Conservation (phyloP, 2,329 filamentous ascomycete species). For the Rasamsonia emersonii region DNA sequence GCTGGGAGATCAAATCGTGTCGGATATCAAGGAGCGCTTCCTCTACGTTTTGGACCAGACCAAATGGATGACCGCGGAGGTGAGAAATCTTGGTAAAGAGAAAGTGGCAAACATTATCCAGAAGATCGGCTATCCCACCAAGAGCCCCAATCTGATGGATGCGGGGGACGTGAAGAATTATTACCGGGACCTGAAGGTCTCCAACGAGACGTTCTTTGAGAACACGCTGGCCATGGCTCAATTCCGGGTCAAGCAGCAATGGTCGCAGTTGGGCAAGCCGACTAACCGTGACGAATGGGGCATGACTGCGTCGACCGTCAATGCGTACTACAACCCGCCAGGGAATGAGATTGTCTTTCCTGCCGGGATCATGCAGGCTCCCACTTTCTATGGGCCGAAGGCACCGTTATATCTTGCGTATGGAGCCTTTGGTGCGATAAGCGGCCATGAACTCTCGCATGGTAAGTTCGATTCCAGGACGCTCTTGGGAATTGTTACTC, state of each 20-base stretch:
- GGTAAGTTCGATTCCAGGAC: slow-evolving; percentile 18
- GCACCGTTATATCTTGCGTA: slow-evolving; percentile 59
- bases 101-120: slow-evolving; percentile 60
- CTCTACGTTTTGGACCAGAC: slow-evolving; percentile 50
- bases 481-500: not conserved
- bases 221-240: slow-evolving; percentile 48
- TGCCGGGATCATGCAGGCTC: slow-evolving; percentile 61
- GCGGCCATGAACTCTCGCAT: slow-evolving; percentile 62
- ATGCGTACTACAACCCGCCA: slow-evolving; percentile 57
- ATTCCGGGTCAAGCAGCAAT: slow-evolving; percentile 42
- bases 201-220: slow-evolving; percentile 45
- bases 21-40: slow-evolving; percentile 61
- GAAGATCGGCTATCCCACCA: slow-evolving; percentile 60
- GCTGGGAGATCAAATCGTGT: slow-evolving; percentile 61
- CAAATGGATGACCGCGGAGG: slow-evolving; percentile 57
- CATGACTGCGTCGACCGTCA: slow-evolving; percentile 54
- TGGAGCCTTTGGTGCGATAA: slow-evolving; percentile 59
- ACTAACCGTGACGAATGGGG: slow-evolving; percentile 53
- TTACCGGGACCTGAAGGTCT: slow-evolving; percentile 48
- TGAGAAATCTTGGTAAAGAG: slow-evolving; percentile 50
- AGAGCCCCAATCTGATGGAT: slow-evolving; percentile 54
- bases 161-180: slow-evolving; percentile 48
- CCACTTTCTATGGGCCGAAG: slow-evolving; percentile 51
- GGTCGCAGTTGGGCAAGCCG: slow-evolving; percentile 52
- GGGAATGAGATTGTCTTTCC: slow-evolving; percentile 64